Conservation (phyloP, 768 basidiomycete genomes). For the Pseudohyphozyma bogoriensis region DNA sequence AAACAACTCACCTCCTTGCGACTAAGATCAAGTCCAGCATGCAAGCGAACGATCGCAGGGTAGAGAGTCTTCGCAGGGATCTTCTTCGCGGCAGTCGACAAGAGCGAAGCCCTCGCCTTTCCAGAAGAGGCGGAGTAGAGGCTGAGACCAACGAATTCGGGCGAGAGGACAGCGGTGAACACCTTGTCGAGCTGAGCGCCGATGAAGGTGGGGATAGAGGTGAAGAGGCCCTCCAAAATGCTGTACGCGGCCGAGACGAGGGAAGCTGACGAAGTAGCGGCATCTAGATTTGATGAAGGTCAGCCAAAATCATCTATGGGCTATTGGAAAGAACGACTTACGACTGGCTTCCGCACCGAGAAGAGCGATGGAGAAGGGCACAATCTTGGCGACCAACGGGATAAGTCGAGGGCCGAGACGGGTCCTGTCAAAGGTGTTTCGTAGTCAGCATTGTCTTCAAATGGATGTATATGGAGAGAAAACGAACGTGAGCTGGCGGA, state of each 20-base stretch:
- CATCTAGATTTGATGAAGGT: too few relatives aligned
- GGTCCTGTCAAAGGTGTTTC: conserved; percentile 42
- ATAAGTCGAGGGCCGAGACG: conserved; percentile 81
- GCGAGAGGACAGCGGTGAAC: conserved; percentile 27
- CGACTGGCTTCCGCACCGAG: conserved; percentile 18
- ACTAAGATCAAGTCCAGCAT: conserved; percentile 35
- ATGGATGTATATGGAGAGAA: too few relatives aligned
- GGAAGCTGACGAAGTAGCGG: neutral
- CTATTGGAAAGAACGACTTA: neutral
- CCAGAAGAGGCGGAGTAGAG: conserved; percentile 6
- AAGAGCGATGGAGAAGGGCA: conserved; percentile 42
- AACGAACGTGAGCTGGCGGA: conserved; percentile 56
- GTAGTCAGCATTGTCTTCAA: neutral
- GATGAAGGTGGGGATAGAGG: conserved; percentile 65
- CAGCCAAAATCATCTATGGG: too few relatives aligned
- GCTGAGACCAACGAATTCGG: conserved; percentile 16
- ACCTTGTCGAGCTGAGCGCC: conserved; percentile 33
- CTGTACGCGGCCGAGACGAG: conserved; percentile 36
- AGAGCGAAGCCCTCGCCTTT: conserved; percentile 44
- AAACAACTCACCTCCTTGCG: conserved; percentile 28
- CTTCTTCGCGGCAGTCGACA: conserved; percentile 60
- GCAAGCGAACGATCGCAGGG: conserved; percentile 47
- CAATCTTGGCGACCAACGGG: conserved; percentile 65
- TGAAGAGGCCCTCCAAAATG: conserved; percentile 59
- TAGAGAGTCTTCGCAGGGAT: conserved; percentile 58